Percentiles rank a stretch among this genome's conserved stretches.
These are phyloP conservation scores for Mortierella sp. DNA, from an alignment of 371 early-diverging fungal species.

Conservation along the genomic window DNA sequence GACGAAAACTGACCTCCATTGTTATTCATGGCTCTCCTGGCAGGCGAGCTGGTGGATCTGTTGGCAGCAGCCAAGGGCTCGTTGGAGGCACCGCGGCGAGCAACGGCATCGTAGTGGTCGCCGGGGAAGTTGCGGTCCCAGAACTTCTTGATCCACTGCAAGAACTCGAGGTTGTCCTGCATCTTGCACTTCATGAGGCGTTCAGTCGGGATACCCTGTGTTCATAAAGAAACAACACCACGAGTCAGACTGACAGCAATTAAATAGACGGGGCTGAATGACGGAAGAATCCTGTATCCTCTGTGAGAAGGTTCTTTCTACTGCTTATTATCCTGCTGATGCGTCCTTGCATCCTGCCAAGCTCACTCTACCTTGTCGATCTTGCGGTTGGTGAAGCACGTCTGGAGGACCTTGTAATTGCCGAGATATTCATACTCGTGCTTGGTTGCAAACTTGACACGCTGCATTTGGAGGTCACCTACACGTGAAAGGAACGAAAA, in stretches of 20 bases:
- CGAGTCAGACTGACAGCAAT: not conserved
- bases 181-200: constrained; percentile 81
- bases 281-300: constrained; percentile 3
- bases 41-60: constrained; percentile 50
- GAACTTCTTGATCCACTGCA: constrained; percentile 84
- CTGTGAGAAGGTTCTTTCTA: not conserved
- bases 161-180: constrained; percentile 89
- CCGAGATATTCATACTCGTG: constrained; percentile 93
- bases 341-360: not conserved
- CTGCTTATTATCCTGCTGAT: not conserved
- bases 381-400: constrained; percentile 85
- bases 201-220: constrained; percentile 73
- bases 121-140: constrained; percentile 80
- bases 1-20: constrained; percentile 29
- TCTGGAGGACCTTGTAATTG: constrained; percentile 94
- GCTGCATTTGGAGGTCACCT: constrained; percentile 82
- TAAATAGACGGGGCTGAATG: not conserved
- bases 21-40: constrained; percentile 41
- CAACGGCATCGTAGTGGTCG: constrained; percentile 77
- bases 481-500: constrained; percentile 25
- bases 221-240: not conserved
- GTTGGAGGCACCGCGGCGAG: constrained; percentile 66
- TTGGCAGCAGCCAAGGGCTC: constrained; percentile 51
- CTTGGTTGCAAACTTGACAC: constrained; percentile 93
- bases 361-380: constrained; percentile 59